Conservation (phyloP, 331 rosid species). For the Quercus lobata region DNA sequence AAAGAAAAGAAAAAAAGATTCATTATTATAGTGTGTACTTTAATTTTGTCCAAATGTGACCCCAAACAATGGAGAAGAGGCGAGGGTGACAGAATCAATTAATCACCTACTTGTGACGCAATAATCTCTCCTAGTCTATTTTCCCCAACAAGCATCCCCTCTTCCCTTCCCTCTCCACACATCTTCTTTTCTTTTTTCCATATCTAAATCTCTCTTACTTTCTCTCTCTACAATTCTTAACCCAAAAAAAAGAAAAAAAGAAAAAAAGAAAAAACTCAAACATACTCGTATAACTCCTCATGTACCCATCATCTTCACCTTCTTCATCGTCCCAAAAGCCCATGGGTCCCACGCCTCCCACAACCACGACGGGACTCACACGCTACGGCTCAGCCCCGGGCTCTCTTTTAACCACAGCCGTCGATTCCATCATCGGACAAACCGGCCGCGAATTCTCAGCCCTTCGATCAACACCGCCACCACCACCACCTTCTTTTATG, state of each 20-base stretch:
- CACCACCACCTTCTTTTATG: neutral
- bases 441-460: constrained; percentile 25
- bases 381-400: constrained; percentile 65
- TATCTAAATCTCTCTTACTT: neutral
- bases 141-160: constrained; percentile 6
- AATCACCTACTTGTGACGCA: constrained; percentile 18
- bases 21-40: too few relatives aligned
- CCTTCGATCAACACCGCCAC: constrained; percentile 12
- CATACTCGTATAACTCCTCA: neutral
- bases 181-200: neutral
- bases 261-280: too few relatives aligned
- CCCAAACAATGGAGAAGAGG: too few relatives aligned
- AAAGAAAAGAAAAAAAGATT: fast-evolving
- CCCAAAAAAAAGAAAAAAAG: too few relatives aligned
- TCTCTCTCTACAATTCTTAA: neutral
- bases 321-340: constrained; percentile 39
- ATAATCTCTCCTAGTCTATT: constrained; percentile 9
- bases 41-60: too few relatives aligned
- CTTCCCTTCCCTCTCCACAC: too few relatives aligned
- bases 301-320: constrained; percentile 50
- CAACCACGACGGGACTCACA: constrained; percentile 28
- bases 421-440: constrained; percentile 49
- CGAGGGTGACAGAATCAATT: neutral
- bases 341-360: constrained; percentile 11
- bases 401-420: constrained; percentile 56